Evolutionary conservation across 2,329 filamentous ascomycete genomes (phyloP), one percentile per base, ranked within the genome.

Genomic region (Fusarium penzigii): DNA sequence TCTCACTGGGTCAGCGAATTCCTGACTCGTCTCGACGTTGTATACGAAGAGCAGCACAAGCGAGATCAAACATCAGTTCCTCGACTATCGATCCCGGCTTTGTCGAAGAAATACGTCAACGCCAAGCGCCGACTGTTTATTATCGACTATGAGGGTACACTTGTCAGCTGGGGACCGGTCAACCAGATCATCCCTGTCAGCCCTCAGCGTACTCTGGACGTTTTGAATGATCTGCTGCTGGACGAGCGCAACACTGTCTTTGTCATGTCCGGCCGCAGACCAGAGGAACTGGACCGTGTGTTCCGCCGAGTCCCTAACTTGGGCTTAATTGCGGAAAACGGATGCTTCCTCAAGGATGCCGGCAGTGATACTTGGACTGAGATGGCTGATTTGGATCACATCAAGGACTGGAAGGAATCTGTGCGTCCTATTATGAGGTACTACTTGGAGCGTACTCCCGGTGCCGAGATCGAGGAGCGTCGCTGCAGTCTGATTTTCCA

Each of bases 271-370:
- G 88, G 90, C 9, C 86, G 91, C 34, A 89, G 87, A 61, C 90
- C 92, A 0, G 90, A 95, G 63, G 92, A 97, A 65, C 85, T 97
- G 34, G 91, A 96, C 61, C 84, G 87, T 5, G 79, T 95, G 2
- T 97, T 97, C 78, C 86, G 87, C 47, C 84, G 88, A 20, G 88
- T 97, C 2, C 88, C 90, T 6, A 88, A 88, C 54, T 76, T 97
- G 3, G 94, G 94, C 3, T 78, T 97, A 5, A 95, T 97, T 58
- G 93, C 93, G 0, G 93, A 97, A 73, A 97, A 96, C 59, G 93
- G 93, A 2, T 96, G 90, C 69, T 97, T 95, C 72, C 76, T 97
- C 51, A 90, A 89, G 62, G 83, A 90, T 57, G 84, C 83, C 42
- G 82, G 85, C 17, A 79, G 77, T 14, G 80, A 83, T 20, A 79